Conservation (phyloP, 257 asterid species). For the Solanum microdontum region DNA sequence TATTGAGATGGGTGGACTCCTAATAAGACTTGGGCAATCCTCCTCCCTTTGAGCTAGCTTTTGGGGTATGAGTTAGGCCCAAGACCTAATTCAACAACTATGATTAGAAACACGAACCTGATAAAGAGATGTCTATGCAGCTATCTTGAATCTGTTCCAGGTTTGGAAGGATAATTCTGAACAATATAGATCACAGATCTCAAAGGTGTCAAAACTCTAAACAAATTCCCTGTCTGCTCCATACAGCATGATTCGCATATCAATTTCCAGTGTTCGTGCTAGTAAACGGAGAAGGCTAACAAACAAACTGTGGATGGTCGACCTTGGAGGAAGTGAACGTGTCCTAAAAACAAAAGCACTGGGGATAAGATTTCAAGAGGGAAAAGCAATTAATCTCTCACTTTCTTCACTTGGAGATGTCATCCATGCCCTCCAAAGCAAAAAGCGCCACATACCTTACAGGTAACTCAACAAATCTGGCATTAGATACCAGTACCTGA, state of each 20-base stretch:
- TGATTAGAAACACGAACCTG: neutral
- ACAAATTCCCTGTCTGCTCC: neutral
- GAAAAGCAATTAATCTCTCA: constrained; percentile 13
- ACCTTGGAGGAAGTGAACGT: constrained; percentile 18
- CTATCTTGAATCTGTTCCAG: neutral
- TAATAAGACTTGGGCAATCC: neutral
- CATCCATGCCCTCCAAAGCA: constrained; percentile 10
- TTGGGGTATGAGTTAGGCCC: neutral
- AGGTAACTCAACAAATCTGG: constrained; percentile 1
- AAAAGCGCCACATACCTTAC: constrained; percentile 6
- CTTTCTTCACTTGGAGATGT: constrained; percentile 19
- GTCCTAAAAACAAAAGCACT: constrained; percentile 11
- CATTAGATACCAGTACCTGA: neutral
- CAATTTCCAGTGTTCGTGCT: constrained; percentile 2
- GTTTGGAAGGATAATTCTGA: neutral
- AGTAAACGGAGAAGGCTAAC: neutral
- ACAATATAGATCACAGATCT: neutral
- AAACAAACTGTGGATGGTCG: constrained; percentile 14
- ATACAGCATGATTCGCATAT: constrained; percentile 12
- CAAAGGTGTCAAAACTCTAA: neutral
- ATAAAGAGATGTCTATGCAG: neutral
- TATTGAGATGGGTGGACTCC: neutral
- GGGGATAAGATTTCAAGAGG: constrained; percentile 14
- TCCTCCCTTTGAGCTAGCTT: neutral
- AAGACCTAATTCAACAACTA: neutral